Evolutionary conservation across 2,329 filamentous ascomycete species (phyloP).

Genomic region (Colletotrichum sp.): DNA sequence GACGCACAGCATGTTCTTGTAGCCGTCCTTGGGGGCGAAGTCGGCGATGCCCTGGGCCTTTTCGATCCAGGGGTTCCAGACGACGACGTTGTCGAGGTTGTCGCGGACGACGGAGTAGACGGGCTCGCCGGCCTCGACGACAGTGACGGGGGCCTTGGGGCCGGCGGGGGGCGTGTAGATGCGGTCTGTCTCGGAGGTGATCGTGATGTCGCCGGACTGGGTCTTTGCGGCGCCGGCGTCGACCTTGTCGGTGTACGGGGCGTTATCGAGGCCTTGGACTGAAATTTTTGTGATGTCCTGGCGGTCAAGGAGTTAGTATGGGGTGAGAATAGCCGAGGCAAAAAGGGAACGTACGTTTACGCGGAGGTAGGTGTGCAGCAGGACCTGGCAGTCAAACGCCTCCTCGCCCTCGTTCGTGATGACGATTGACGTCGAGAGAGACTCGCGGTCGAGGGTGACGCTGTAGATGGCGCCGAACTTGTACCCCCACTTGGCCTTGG

Average conservation of each 20-base stretch:
- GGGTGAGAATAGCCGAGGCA: not conserved
- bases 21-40: slow-evolving; percentile 88
- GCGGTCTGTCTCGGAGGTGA: slow-evolving; percentile 84
- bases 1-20: slow-evolving; percentile 91
- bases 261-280: slow-evolving; percentile 77
- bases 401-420: slow-evolving; percentile 85
- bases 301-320: not conserved
- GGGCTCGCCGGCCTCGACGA: slow-evolving; percentile 67
- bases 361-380: slow-evolving; percentile 90
- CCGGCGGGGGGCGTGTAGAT: slow-evolving; percentile 78
- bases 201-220: slow-evolving; percentile 66
- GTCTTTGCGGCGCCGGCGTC: slow-evolving; percentile 68
- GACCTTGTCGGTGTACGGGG: slow-evolving; percentile 85
- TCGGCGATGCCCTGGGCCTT: slow-evolving; percentile 84
- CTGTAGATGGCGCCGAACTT: slow-evolving; percentile 93
- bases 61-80: slow-evolving; percentile 96
- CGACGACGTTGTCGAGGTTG: slow-evolving; percentile 84
- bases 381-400: slow-evolving; percentile 87
- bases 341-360: slow-evolving; percentile 63
- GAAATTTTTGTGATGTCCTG: slow-evolving; percentile 80
- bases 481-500: slow-evolving; percentile 79
- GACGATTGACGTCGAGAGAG: slow-evolving; percentile 80
- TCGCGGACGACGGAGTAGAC: slow-evolving; percentile 80
- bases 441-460: slow-evolving; percentile 79
- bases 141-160: slow-evolving; percentile 60